phyloP scores from a whole-genome alignment of 305 asterid species.

The Fraxinus greggii region DNA sequence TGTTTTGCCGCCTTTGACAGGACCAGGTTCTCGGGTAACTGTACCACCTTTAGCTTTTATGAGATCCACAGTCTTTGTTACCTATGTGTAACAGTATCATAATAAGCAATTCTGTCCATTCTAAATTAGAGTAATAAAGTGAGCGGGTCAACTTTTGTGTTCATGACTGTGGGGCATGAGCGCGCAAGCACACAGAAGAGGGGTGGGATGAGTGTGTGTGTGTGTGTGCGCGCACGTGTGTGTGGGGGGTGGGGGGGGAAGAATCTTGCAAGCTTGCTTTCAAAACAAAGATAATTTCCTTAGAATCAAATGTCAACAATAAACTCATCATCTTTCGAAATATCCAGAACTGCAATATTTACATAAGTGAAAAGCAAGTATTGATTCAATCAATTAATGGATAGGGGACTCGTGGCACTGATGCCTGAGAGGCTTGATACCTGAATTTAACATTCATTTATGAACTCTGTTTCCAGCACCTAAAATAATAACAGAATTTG shows the following conservation, averaged over 20 bases:
- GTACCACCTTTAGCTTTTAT: slow-evolving; percentile 93
- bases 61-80: slow-evolving; percentile 80
- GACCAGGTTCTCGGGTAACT: slow-evolving; percentile 94
- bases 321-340: not conserved
- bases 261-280: not conserved
- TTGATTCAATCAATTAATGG: not conserved
- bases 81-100: slow-evolving; percentile 42
- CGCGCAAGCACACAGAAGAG: not conserved
- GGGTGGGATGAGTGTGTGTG: too few relatives aligned
- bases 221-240: too few relatives aligned
- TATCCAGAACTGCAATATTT: not conserved
- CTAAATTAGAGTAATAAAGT: not conserved
- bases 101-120: slow-evolving; percentile 15
- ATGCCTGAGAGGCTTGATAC: not conserved
- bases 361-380: not conserved
- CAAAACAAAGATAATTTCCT: not conserved
- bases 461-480: not conserved
- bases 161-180: not conserved
- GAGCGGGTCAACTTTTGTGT: not conserved
- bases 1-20: slow-evolving; percentile 93
- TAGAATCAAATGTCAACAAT: not conserved
- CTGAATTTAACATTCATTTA: not conserved
- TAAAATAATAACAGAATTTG: not conserved
- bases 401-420: not conserved
- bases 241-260: too few relatives aligned